Base-by-base conservation (phyloP, 1,284 basidiomycete genomes). In the Macrocybe sp. region DNA sequence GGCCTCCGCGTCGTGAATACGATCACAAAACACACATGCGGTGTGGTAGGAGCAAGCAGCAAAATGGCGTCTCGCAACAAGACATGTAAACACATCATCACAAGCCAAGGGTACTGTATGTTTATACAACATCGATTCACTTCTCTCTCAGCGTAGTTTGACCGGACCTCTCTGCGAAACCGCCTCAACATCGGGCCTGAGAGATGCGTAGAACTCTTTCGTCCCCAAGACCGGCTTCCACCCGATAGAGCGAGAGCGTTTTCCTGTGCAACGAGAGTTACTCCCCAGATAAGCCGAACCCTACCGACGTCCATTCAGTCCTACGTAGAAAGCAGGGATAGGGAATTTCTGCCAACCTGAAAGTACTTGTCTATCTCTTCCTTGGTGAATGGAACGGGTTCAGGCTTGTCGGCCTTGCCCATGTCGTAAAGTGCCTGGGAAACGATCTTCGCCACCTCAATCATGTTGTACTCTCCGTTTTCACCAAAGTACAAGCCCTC, bases 401-500 rank as follows among this genome's bases (percentile, higher is more conserved):
- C 64, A 4, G 59, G 43, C 35, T 44, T 60, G 31, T 59, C 55
- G 34, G 55, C 53, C 47, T 57, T 58, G 8, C 63, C 63, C 7
- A 63, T 48, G 8, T 60, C 58, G 9, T 65, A 56, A 12, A 69
- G 48, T 2, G 54, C 60, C 31, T 58, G 48, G 9, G 55, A 56
- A 46, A 68, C 61, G 0, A 53, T 57, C 37, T 58, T 61, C 8
- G 54, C 55, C 32, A 67, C 47, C 6, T 64, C 53, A 48, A 64
- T 67, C 29, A 72, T 46, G 2, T 45, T 55, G 46, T 77, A 67
- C 50, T 80, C 70, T 10, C 70, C 76, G 37, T 67, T 76, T 50
- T 72, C 76, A 29, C 59, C 71, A 51, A 80, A 76, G 60, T 76
- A 80, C 44, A 62, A 67, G 0, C 79, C 79, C 39, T 76, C 69